Conservation (phyloP, 164 flowering plant genomes). For the Platanus orientalis region DNA sequence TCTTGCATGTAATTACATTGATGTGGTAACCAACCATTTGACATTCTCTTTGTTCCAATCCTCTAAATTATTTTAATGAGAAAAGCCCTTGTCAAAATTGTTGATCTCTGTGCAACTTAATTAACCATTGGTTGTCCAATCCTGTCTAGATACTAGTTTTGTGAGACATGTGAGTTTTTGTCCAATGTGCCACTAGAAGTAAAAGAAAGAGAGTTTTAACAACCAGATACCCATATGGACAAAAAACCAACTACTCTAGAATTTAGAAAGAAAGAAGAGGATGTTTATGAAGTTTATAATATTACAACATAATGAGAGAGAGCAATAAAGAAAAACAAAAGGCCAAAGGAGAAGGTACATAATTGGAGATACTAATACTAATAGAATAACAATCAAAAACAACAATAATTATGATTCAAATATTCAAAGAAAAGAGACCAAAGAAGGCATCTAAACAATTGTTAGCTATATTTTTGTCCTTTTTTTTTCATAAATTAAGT, state of each 20-base stretch:
- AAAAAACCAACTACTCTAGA: conserved; percentile 25
- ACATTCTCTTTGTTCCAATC: no score
- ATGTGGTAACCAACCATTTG: no score
- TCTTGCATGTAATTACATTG: no score
- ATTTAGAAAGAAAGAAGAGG: conserved; percentile 11
- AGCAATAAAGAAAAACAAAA: conserved; percentile 16
- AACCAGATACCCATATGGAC: neutral
- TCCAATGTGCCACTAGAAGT: conserved; percentile 4
- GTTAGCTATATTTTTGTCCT: no score
- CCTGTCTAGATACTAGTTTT: neutral
- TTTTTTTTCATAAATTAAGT: no score
- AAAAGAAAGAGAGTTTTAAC: conserved; percentile 4
- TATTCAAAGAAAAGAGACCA: no score
- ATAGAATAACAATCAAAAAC: conserved; percentile 4
- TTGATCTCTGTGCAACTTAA: no score
- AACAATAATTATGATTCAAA: no score
- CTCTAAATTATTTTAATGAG: no score
- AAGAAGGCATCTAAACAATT: no score
- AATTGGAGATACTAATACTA: conserved; percentile 17
- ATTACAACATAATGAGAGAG: conserved; percentile 3
- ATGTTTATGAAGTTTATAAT: conserved; percentile 1
- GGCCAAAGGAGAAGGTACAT: conserved; percentile 53
- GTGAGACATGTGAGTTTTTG: neutral
- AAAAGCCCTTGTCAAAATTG: no score
- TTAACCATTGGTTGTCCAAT: neutral